These are phyloP conservation scores for Rhodosporidiobolus odoratus DNA, from an alignment of 768 basidiomycete species.

Conservation along the genomic window DNA sequence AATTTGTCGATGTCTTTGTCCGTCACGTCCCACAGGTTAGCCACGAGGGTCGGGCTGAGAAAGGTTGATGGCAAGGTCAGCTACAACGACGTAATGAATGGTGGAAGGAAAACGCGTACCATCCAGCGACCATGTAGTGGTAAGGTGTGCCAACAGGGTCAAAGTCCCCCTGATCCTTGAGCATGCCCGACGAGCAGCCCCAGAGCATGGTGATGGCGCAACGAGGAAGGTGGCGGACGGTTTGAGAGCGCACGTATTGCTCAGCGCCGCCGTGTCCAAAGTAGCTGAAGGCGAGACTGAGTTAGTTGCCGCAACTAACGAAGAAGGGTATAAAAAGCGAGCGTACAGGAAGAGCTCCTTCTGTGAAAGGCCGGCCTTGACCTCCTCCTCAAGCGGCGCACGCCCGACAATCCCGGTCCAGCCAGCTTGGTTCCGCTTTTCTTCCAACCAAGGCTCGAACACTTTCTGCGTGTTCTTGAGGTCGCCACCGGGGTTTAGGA, in stretches of 20 bases:
- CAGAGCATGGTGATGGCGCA: conserved; percentile 96
- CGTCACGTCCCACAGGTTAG: conserved; percentile 97
- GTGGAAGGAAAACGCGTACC: conserved; percentile 57
- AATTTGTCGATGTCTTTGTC: conserved; percentile 95
- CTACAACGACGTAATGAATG: neutral
- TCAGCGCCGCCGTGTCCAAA: conserved; percentile 96
- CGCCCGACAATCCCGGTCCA: conserved; percentile 79
- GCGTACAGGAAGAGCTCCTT: conserved; percentile 88
- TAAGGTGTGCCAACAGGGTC: conserved; percentile 86
- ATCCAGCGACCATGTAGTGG: conserved; percentile 94
- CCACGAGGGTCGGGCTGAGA: conserved; percentile 77
- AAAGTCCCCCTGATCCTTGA: conserved; percentile 89
- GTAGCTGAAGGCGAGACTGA: conserved; percentile 57
- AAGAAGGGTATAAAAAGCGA: neutral
- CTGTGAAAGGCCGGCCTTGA: conserved; percentile 63
- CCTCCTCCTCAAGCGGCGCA: conserved; percentile 74
- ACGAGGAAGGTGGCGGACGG: conserved; percentile 68
- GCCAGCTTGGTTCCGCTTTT: conserved; percentile 61
- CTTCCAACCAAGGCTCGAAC: conserved; percentile 70
- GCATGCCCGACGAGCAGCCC: conserved; percentile 91
- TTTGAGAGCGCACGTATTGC: conserved; percentile 84
- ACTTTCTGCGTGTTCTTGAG: conserved; percentile 72
- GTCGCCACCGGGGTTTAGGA: conserved; percentile 91
- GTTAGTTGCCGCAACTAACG: conserved; percentile 1
- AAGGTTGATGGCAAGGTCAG: no score